Percentiles rank a stretch among this genome's conserved stretches.
These are phyloP conservation scores for Tetrapisispora taiwanensis DNA, from an alignment of 805 yeast genomes.

Conservation along the genomic window DNA sequence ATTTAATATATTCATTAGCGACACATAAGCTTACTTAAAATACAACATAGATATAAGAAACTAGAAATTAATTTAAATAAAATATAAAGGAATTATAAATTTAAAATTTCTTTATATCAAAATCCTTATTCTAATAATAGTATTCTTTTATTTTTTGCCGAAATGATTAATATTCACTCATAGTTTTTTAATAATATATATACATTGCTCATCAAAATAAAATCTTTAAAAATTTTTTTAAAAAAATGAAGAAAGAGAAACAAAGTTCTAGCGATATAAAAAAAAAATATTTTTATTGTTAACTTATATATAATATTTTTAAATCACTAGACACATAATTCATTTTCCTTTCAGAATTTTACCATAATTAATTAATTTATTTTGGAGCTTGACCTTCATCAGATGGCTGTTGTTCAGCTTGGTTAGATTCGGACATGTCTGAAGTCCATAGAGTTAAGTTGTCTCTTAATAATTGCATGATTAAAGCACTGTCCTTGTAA, in stretches of 20 bases:
- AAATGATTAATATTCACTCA: conserved; percentile 3
- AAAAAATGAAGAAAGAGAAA: conserved; percentile 1
- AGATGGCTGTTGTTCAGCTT: conserved; percentile 43
- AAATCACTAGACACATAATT: background rate
- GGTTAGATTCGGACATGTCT: conserved; percentile 78
- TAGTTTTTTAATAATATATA: conserved; percentile 3
- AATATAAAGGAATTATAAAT: background rate
- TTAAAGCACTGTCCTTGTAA: conserved; percentile 95
- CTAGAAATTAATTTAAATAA: conserved; percentile 1
- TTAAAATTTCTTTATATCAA: background rate
- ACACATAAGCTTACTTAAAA: conserved; percentile 1
- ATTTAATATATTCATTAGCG: conserved; percentile 2
- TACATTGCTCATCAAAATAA: conserved; percentile 3
- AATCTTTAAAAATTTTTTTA: background rate
- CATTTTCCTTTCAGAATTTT: conserved; percentile 1
- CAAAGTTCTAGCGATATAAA: background rate
- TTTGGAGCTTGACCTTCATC: conserved; percentile 5
- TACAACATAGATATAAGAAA: conserved; percentile 1
- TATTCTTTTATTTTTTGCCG: background rate
- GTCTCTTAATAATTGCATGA: conserved; percentile 98
- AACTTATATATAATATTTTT: background rate
- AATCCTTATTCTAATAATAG: conserved; percentile 1
- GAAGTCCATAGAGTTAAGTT: conserved; percentile 97
- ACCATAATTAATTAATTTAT: background rate
- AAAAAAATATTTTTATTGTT: background rate